Conservation (phyloP, 345 rosid genomes). For the Arabidopsis suecica region DNA sequence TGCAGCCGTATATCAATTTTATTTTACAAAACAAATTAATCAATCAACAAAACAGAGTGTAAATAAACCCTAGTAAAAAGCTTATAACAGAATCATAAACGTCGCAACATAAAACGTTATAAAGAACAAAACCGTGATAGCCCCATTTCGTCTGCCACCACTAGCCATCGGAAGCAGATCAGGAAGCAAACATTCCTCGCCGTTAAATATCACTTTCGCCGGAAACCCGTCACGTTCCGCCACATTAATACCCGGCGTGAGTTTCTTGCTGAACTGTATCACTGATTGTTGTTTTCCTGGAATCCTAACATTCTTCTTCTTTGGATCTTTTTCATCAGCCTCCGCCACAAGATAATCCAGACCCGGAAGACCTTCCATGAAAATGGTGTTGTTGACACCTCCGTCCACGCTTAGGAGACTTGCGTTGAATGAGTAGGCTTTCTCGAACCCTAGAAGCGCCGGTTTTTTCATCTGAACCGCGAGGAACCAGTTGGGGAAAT, state of each 20-base stretch:
- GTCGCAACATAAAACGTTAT: background rate
- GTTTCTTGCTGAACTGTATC: conserved; percentile 80
- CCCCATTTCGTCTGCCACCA: conserved; percentile 43
- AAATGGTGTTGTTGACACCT: conserved; percentile 66
- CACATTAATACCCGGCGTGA: conserved; percentile 70
- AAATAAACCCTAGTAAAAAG: conserved; percentile 17
- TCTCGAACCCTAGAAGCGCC: conserved; percentile 70
- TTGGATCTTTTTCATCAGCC: conserved; percentile 65
- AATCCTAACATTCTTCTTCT: conserved; percentile 55
- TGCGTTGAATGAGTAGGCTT: conserved; percentile 81
- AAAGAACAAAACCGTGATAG: conserved; percentile 19
- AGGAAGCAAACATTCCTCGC: conserved; percentile 92
- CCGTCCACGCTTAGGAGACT: conserved; percentile 45
- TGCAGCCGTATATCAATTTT: conserved; percentile 3
- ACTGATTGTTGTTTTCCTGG: conserved; percentile 97
- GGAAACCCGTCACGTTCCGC: conserved; percentile 87
- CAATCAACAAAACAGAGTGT: conserved; percentile 24
- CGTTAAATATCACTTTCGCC: conserved; percentile 88
- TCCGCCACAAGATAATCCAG: conserved; percentile 78
- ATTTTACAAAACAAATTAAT: conserved; percentile 35
- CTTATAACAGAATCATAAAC: conserved; percentile 11
- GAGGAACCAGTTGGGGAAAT: conserved; percentile 85
- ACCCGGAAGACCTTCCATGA: conserved; percentile 83
- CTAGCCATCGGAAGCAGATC: conserved; percentile 54
- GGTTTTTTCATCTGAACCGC: conserved; percentile 76